Conservation (phyloP, 345 rosid genomes). For the Chamaenerion angustifolium region DNA sequence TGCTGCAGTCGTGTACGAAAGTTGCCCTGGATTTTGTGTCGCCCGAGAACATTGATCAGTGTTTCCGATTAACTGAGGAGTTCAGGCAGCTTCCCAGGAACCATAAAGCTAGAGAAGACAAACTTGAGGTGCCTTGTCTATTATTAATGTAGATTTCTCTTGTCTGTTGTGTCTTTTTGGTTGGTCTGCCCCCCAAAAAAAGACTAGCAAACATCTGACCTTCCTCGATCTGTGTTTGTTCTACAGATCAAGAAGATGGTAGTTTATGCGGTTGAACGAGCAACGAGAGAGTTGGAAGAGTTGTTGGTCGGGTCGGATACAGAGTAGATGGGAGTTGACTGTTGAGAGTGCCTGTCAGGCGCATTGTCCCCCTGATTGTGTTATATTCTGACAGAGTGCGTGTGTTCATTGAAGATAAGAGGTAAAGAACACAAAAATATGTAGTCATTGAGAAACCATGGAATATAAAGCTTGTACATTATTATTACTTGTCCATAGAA, state of each 20-base stretch:
- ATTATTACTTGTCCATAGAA: too few relatives aligned
- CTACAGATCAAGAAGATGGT: constrained; percentile 73
- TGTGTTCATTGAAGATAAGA: too few relatives aligned
- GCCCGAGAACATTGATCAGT: constrained; percentile 58
- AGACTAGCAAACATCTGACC: background rate
- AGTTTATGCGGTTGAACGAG: constrained; percentile 37
- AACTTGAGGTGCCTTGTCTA: constrained; percentile 49
- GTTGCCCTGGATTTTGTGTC: constrained; percentile 87
- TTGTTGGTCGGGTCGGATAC: background rate
- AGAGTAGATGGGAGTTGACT: too few relatives aligned
- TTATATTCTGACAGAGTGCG: too few relatives aligned
- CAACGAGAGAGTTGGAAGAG: constrained; percentile 6
- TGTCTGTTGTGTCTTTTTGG: background rate
- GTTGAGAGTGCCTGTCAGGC: too few relatives aligned
- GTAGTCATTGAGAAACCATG: too few relatives aligned
- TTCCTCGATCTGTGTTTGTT: background rate
- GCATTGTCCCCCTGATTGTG: too few relatives aligned
- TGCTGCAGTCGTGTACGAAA: constrained; percentile 65
- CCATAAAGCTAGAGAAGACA: constrained; percentile 85
- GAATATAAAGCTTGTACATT: too few relatives aligned
- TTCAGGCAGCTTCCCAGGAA: constrained; percentile 69
- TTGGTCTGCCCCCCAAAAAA: too few relatives aligned
- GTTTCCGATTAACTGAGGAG: constrained; percentile 74
- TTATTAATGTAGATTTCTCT: too few relatives aligned
- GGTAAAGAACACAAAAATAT: too few relatives aligned